phyloP scores from a whole-genome alignment of 495 filamentous ascomycete species.

The Penicillium taxi region DNA sequence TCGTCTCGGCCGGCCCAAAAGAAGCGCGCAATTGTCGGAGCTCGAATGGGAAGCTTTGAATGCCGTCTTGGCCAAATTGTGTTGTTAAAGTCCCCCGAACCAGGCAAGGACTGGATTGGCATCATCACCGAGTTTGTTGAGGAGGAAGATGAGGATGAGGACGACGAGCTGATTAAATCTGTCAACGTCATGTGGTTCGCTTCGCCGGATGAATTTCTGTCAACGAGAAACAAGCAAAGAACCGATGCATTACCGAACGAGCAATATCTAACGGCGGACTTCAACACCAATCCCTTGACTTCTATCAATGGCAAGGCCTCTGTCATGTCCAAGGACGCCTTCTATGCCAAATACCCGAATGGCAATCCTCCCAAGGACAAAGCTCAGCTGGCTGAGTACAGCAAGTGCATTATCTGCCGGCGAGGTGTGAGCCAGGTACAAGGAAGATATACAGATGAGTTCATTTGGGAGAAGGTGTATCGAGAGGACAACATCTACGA shows the following conservation, averaged over 20 bases:
- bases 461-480: constrained; percentile 82
- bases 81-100: constrained; percentile 74
- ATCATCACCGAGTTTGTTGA: constrained; percentile 74
- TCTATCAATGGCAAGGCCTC: constrained; percentile 85
- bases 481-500: constrained; percentile 53
- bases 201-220: constrained; percentile 74
- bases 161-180: constrained; percentile 42
- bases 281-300: constrained; percentile 75
- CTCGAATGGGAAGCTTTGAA: constrained; percentile 77
- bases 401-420: constrained; percentile 86
- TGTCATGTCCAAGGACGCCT: constrained; percentile 64
- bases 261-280: constrained; percentile 79
- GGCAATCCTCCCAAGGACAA: constrained; percentile 68
- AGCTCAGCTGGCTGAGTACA: constrained; percentile 52
- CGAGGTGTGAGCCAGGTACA: constrained; percentile 82
- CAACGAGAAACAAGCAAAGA: constrained; percentile 69
- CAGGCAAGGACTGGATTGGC: constrained; percentile 81
- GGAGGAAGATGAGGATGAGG: constrained; percentile 53
- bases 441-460: constrained; percentile 86
- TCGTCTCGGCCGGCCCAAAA: constrained; percentile 22
- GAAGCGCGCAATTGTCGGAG: constrained; percentile 58
- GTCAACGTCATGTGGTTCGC: constrained; percentile 90
- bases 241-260: constrained; percentile 81
- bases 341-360: constrained; percentile 59
- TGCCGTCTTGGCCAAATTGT: constrained; percentile 75